Percentiles rank a stretch among this genome's conserved stretches.
These are phyloP conservation scores for Populus nigra DNA, from an alignment of 345 rosid species.

Conservation along the genomic window DNA sequence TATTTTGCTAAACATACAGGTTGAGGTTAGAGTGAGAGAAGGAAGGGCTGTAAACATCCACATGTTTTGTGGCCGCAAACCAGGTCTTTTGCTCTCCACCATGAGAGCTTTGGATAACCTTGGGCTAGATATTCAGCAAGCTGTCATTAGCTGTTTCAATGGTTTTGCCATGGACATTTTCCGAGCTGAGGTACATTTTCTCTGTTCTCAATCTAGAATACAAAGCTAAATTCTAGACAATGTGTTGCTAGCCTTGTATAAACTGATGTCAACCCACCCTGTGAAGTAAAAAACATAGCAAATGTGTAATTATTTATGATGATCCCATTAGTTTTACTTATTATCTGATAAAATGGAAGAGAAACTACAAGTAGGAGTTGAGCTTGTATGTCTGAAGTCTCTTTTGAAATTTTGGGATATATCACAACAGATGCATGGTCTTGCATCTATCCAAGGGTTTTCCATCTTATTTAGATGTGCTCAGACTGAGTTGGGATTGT, in stretches of 20 bases:
- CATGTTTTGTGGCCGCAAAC: slow-evolving; percentile 94
- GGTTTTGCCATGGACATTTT: slow-evolving; percentile 97
- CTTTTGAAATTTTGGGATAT: not conserved
- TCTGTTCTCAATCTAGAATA: not conserved
- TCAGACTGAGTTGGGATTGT: not conserved
- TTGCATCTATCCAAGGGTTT: not conserved
- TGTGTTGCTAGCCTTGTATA: not conserved
- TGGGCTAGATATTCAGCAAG: slow-evolving; percentile 95
- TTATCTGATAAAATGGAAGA: not conserved
- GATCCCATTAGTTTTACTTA: not conserved
- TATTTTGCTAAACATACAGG: slow-evolving; percentile 36
- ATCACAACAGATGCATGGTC: not conserved
- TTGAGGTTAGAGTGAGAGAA: slow-evolving; percentile 91
- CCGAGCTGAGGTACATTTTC: slow-evolving; percentile 78
- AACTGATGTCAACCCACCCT: not conserved
- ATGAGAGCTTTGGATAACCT: slow-evolving; percentile 96
- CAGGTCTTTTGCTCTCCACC: slow-evolving; percentile 86
- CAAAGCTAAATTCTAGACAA: not conserved
- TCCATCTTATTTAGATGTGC: not conserved
- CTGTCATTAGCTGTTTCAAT: slow-evolving; percentile 95
- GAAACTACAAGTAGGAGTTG: not conserved
- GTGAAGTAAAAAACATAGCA: not conserved
- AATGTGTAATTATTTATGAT: not conserved
- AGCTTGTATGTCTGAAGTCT: not conserved
- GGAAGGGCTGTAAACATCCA: slow-evolving; percentile 96